These are phyloP conservation scores for Gossypium schwendimanii DNA, from an alignment of 441 rosid genomes.

Conservation along the genomic window DNA sequence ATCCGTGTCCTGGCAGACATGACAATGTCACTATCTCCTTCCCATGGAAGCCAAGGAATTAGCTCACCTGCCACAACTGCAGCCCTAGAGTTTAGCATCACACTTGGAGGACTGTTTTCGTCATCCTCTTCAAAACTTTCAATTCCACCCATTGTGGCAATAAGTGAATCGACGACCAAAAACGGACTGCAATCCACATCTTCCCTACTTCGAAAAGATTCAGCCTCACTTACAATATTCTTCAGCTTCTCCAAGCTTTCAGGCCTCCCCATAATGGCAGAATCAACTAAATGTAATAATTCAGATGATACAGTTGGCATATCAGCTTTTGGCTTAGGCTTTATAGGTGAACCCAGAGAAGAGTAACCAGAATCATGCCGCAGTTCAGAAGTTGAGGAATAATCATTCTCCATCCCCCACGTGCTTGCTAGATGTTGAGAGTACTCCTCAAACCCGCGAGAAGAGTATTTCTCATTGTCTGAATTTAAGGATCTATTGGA, in stretches of 20 bases:
- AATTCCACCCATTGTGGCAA: conserved; percentile 99
- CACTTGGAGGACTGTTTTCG: conserved; percentile 95
- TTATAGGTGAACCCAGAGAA: conserved; percentile 58
- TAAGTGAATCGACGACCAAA: conserved; percentile 88
- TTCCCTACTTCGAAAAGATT: conserved; percentile 64
- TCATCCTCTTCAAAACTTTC: conserved; percentile 98
- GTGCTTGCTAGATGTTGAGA: conserved; percentile 25
- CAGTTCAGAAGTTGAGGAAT: conserved; percentile 13
- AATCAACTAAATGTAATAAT: conserved; percentile 92
- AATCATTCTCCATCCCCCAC: conserved; percentile 30
- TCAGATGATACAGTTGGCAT: conserved; percentile 96
- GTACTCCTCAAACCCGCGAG: conserved; percentile 32
- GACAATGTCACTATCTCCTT: conserved; percentile 52
- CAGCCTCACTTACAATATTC: conserved; percentile 74
- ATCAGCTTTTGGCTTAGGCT: conserved; percentile 52
- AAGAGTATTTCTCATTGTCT: conserved; percentile 34
- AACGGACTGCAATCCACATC: conserved; percentile 72
- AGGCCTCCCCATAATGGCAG: conserved; percentile 97
- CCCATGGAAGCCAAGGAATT: conserved; percentile 82
- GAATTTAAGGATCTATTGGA: conserved; percentile 34
- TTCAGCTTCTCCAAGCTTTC: conserved; percentile 81
- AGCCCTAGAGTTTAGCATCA: conserved; percentile 95
- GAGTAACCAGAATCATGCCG: conserved; percentile 53
- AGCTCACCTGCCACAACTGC: conserved; percentile 95
- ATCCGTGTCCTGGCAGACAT: conserved; percentile 95